These are phyloP conservation scores for Fusarium sp. DNA, from an alignment of 2,329 filamentous ascomycete species.

Conservation along the genomic window DNA sequence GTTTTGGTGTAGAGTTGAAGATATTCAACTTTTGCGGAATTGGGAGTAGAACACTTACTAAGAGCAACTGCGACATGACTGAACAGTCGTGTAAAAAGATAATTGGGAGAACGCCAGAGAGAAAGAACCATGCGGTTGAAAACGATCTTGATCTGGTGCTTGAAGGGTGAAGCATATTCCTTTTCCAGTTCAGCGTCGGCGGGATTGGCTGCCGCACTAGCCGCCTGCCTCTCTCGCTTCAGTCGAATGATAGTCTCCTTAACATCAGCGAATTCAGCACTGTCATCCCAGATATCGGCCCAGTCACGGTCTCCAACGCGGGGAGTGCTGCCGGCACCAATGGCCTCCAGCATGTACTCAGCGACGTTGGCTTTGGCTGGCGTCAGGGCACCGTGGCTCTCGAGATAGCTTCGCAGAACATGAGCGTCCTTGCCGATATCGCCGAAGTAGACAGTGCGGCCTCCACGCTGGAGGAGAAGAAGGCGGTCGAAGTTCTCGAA, in stretches of 20 bases:
- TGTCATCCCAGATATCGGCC: slow-evolving; percentile 83
- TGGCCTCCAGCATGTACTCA: slow-evolving; percentile 89
- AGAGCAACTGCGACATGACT: slow-evolving; percentile 84
- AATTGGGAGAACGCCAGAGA: slow-evolving; percentile 89
- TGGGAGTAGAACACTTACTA: slow-evolving; percentile 24
- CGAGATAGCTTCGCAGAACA: slow-evolving; percentile 74
- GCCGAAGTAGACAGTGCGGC: slow-evolving; percentile 87
- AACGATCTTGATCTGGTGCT: slow-evolving; percentile 83
- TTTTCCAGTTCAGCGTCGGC: slow-evolving; percentile 69
- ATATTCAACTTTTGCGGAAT: no score
- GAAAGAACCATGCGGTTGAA: slow-evolving; percentile 78
- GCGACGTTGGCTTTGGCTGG: slow-evolving; percentile 69
- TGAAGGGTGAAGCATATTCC: slow-evolving; percentile 85
- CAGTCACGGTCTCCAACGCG: slow-evolving; percentile 82
- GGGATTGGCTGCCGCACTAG: slow-evolving; percentile 58
- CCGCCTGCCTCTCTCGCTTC: slow-evolving; percentile 68
- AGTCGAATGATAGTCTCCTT: slow-evolving; percentile 76
- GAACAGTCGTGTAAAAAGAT: slow-evolving; percentile 88
- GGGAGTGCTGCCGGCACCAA: slow-evolving; percentile 79
- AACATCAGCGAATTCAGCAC: slow-evolving; percentile 74
- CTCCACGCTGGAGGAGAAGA: slow-evolving; percentile 81
- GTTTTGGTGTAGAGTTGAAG: not conserved
- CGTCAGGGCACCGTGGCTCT: slow-evolving; percentile 70
- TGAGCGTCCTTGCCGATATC: slow-evolving; percentile 82
- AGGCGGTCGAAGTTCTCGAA: slow-evolving; percentile 92